Percentiles rank a stretch among this genome's conserved stretches.
phyloP scores from a whole-genome alignment of 768 basidiomycete genomes.

The Hydnum rufescens region DNA sequence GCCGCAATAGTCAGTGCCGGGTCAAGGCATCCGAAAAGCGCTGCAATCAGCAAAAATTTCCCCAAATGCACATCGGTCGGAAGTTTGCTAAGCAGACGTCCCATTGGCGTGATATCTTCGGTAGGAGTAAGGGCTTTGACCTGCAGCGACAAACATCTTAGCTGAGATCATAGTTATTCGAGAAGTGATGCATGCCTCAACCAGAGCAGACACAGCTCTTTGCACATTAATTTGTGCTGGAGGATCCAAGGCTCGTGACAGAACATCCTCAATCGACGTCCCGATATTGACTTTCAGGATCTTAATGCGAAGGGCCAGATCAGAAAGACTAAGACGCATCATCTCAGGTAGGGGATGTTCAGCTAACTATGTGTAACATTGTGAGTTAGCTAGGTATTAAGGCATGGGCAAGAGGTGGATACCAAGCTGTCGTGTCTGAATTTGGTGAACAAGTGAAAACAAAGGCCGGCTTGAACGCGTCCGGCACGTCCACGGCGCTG shows the following conservation, averaged over 20 bases:
- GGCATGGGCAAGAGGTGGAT: neutral
- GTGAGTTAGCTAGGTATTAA: neutral
- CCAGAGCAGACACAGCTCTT: slow-evolving; percentile 72
- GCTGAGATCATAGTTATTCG: neutral
- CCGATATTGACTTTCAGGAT: slow-evolving; percentile 83
- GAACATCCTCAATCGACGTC: slow-evolving; percentile 70
- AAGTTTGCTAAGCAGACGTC: slow-evolving; percentile 69
- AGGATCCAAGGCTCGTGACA: slow-evolving; percentile 76
- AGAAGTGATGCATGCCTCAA: slow-evolving; percentile 37
- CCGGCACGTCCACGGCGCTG: slow-evolving; percentile 29
- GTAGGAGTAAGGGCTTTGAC: slow-evolving; percentile 65
- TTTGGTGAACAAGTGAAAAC: slow-evolving; percentile 92
- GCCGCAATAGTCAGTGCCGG: slow-evolving; percentile 95
- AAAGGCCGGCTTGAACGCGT: slow-evolving; percentile 71
- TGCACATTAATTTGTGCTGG: slow-evolving; percentile 74
- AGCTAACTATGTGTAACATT: slow-evolving; percentile 36
- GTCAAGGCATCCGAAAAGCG: slow-evolving; percentile 76
- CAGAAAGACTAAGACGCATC: slow-evolving; percentile 78
- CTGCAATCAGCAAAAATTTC: slow-evolving; percentile 74
- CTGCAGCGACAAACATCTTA: slow-evolving; percentile 19
- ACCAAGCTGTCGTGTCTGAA: slow-evolving; percentile 62
- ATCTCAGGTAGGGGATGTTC: slow-evolving; percentile 91
- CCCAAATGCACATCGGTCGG: slow-evolving; percentile 94
- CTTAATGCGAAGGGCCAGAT: slow-evolving; percentile 78
- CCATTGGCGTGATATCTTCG: slow-evolving; percentile 93